Base-by-base conservation (phyloP, 2,329 filamentous ascomycete genomes). In the Fusarium tanahbumbuense region DNA sequence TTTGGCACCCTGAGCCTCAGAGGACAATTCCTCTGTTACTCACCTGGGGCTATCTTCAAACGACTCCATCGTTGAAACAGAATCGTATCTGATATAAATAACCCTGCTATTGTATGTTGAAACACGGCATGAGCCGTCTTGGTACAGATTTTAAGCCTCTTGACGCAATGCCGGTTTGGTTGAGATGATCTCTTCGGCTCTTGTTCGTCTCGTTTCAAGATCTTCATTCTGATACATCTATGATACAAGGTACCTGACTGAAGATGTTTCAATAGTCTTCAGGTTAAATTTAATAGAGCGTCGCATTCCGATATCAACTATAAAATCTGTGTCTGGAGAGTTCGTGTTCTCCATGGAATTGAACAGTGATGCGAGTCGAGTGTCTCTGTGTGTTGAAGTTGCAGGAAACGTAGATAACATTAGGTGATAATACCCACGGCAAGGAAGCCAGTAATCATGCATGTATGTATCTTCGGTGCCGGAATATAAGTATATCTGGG, bases 141-240 rank as follows among this genome's bases (percentile, higher is more conserved):
- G 8, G 23, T 25, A 20, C 16, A 41, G 34, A 49, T n/a, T 13
- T n/a, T 13, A 23, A 22, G 44, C 18, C 20, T 40, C 16, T 27
- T 18, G 23, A 27, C 22, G 20, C 20, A 27, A 30, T n/a, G 12
- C 18, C 30, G 28, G 10, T 46, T 44, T 46, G 12, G 45, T 50
- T 41, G 41, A 53, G 15, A 58, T 23, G 30, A 52, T 41, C 13
- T 25, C 23, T 15, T 40, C 25, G 12, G 34, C 13, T 15, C 22
- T 16, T 28, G 16, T 16, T 23, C 15, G 5, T 22, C n/a, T 25
- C 41, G 60, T 65, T 64, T 52, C 60, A 42, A 37, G 20, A 41
- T n/a, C 27, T 13, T 22, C 23, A 25, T 41, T 32, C 22, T n/a
- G 30, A 52, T 20, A 59, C 32, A 27, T 18, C 13, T 6, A 27